Evolutionary conservation across 1,284 basidiomycete species (phyloP).

Genomic region (Porodaedalea pini): DNA sequence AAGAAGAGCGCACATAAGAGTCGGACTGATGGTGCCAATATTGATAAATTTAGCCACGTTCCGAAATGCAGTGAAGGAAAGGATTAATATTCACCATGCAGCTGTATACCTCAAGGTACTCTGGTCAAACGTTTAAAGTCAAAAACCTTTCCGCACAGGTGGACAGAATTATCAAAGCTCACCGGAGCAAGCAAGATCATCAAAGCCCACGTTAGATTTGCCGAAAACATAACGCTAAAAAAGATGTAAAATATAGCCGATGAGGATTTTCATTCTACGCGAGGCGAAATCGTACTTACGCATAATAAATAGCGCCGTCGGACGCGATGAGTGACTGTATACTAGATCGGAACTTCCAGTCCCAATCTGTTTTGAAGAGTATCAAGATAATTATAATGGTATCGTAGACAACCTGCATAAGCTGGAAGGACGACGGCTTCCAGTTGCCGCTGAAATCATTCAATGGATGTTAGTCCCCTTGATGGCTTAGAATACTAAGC

Average conservation of each 20-base stretch:
- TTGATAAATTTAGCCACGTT: not conserved
- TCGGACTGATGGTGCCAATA: not conserved
- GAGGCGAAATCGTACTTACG: not conserved
- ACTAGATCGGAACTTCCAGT: not conserved
- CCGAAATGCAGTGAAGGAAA: not conserved
- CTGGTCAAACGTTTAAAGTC: not conserved
- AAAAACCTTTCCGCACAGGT: not conserved
- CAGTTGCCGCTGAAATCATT: not conserved
- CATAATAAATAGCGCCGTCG: not conserved
- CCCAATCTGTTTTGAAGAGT: not conserved
- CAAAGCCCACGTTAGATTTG: constrained; percentile 3
- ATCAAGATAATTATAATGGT: not conserved
- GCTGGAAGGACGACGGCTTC: constrained; percentile 4
- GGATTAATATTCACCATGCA: not conserved
- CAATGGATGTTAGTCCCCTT: not conserved
- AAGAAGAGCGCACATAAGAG: not conserved
- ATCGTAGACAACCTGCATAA: constrained; percentile 15
- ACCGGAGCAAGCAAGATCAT: constrained; percentile 5
- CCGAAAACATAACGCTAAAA: not conserved
- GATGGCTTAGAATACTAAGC: not conserved
- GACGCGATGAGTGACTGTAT: not conserved
- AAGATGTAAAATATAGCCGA: not conserved
- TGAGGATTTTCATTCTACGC: too few relatives aligned
- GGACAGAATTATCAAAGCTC: constrained; percentile 1
- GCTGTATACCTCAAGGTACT: not conserved